Base-by-base conservation (phyloP, 345 rosid genomes). In the Eutrema heterophyllum region DNA sequence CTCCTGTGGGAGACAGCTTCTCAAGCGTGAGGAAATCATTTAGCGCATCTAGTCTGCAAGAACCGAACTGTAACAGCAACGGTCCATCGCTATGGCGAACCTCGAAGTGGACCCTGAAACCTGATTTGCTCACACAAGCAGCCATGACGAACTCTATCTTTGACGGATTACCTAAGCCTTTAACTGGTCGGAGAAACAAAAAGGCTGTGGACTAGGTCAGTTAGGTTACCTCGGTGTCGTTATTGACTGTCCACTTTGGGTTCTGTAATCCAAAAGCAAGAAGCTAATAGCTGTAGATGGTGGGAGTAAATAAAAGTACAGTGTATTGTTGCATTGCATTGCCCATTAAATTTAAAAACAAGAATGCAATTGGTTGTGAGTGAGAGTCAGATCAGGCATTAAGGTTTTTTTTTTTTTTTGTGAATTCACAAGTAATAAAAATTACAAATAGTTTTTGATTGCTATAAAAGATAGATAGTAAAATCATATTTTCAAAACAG, bases 31-130 rank as follows among this genome's bases (percentile, higher is more conserved):
- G 87, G 79, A 95, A 88, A 75, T 95, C 94, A 9, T 82, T 87
- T 62, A 92, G 99, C 79, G 84, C 92, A 14, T 80, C 97, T 5
- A 85, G 84, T 71, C 80, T 95, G 66, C 93, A 83, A 62, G 93
- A 92, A 52, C 80, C 79, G 49, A 87, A 82, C 3, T 72, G 59
- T 38, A 76, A 72, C 55, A 64, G 68, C 54, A 78, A 80, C 21
- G 76, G 86, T 26, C 57, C 72, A 56, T 80, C 83, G 7, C 32
- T 83, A 24, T 78, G 93, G 93, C 75, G 85, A 29, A 67, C 87
- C 13, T 67, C 93, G 4, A 90, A 76, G 27, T 78, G 96, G 94
- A 83, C 72, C 39, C 64, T 89, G 81, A 90, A 81, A 72, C 77
- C 86, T 5, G 97, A 90, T 64, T 72, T 89, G 61, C 92, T 84